Percentiles rank a stretch among this genome's conserved stretches.
Conservation (phyloP, 352 stramenopile species). For the Pythium phragmiticola region DNA sequence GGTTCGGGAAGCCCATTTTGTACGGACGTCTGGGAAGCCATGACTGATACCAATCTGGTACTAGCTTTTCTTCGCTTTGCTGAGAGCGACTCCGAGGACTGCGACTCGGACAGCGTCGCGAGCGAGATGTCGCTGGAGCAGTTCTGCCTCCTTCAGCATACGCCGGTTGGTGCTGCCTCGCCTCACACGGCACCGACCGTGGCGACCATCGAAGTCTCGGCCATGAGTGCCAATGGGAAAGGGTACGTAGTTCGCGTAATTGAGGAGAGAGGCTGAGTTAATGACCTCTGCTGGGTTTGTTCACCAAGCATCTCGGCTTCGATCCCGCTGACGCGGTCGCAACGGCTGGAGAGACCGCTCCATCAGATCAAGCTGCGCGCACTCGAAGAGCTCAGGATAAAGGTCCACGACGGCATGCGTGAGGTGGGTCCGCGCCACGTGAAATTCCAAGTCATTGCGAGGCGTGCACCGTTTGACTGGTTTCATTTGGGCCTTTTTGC, state of each 20-base stretch:
- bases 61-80: constrained; percentile 28
- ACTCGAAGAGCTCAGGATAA: constrained; percentile 46
- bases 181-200: background rate
- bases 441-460: too few species aligned
- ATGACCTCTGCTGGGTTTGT: background rate
- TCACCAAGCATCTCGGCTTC: constrained; percentile 19
- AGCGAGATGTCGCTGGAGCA: constrained; percentile 18
- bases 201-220: constrained; percentile 5
- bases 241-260: background rate
- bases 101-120: constrained; percentile 24
- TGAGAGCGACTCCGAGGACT: constrained; percentile 28
- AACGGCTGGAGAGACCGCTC: constrained; percentile 12
- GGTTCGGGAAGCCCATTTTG: background rate
- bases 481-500: background rate
- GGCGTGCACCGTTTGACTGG: too few species aligned
- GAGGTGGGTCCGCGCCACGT: constrained; percentile 12
- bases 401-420: constrained; percentile 22
- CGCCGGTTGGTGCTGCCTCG: background rate
- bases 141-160: constrained; percentile 13
- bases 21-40: background rate
- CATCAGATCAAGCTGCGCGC: constrained; percentile 63
- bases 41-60: background rate
- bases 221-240: constrained; percentile 7
- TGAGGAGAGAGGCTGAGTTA: background rate
- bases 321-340: constrained; percentile 13